Evolutionary conservation across 495 filamentous ascomycete species (phyloP).

Genomic region (Tuber microsphaerosporum): DNA sequence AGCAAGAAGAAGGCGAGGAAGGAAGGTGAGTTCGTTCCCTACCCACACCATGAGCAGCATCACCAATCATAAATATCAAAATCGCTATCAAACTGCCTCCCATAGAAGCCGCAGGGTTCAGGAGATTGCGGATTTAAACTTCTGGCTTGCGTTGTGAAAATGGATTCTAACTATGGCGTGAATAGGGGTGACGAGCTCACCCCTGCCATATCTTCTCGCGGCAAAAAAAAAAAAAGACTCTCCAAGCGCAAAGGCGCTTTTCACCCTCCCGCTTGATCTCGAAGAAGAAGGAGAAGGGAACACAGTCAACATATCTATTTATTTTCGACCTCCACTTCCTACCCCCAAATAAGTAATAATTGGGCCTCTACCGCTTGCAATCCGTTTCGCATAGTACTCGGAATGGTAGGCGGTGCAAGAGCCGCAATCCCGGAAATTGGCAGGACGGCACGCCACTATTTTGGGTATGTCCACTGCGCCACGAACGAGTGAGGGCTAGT

Average conservation of each 20-base stretch:
- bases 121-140: no score
- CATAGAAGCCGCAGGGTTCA: no score
- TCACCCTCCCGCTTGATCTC: neutral
- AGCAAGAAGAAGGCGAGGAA: no score
- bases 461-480: neutral
- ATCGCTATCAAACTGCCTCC: no score
- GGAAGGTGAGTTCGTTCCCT: no score
- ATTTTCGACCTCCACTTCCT: neutral
- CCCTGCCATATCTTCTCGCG: no score
- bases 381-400: neutral
- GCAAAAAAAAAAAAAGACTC: neutral
- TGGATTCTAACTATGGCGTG: no score
- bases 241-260: neutral
- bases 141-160: no score
- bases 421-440: neutral
- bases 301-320: neutral
- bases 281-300: neutral
- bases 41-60: no score
- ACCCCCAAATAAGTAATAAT: neutral
- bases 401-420: neutral
- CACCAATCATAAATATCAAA: no score
- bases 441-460: neutral
- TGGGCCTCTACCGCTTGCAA: neutral
- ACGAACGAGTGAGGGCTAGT: neutral
- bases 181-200: no score